Evolutionary conservation across 306 rosid genomes (phyloP), one percentile per base, ranked within the genome.

Genomic region (Abrus pulchellus): DNA sequence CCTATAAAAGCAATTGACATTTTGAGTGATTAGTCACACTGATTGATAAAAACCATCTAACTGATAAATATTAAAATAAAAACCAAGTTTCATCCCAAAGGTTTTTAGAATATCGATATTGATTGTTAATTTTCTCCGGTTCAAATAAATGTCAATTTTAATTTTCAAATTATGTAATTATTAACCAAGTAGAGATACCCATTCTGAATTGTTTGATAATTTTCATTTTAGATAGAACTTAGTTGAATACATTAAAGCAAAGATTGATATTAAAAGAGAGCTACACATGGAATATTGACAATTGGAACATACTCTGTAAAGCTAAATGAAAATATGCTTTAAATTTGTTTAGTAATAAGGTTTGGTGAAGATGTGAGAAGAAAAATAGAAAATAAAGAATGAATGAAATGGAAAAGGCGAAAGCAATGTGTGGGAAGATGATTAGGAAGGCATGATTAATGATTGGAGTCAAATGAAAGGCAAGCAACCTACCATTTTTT

Each of bases 401-500:
- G n/a, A 12, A 75, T 62, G 48, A 64, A 63, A 71, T 34, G 79
- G 7, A 61, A 69, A 45, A 80, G 47, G 41, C 13, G 40, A 84
- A 75, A 61, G 65, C 43, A 79, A 60, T 49, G 47, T 20, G 72
- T 27, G 2, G 20, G 66, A 78, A 30, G 13, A 77, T 82, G 85
- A 86, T 86, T 82, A 74, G 79, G 76, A 61, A 14, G 68, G 44
- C n/a, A 81, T 75, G 91, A 86, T 80, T 86, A 88, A 88, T 85
- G 81, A 90, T 82, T 84, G 85, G 89, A 90, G 92, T 88, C 92
- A 83, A 78, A 90, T 90, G 81, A 88, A 90, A 84, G 94, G 89
- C 93, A 90, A 87, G 93, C 90, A 90, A 86, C 59, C 85, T 74
- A 60, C 44, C 67, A 81, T 83, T 87, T 85, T 83, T 87, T 85